These are phyloP conservation scores for Tetrahymena borealis DNA, from an alignment of 73 alveolate species.

Conservation along the genomic window DNA sequence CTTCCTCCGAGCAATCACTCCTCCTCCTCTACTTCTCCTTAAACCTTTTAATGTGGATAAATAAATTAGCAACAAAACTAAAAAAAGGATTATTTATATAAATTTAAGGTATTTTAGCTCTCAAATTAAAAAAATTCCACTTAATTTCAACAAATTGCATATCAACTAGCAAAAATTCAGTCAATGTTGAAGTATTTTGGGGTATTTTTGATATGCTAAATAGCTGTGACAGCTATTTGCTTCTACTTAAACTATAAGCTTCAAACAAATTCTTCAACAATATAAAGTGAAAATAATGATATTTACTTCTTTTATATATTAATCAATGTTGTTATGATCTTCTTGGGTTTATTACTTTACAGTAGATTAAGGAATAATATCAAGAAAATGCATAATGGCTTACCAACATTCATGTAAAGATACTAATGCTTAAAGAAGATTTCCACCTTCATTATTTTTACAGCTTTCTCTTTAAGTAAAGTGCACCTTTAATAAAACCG, in stretches of 20 bases:
- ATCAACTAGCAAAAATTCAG: not conserved
- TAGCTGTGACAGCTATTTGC: not conserved
- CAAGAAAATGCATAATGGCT: too few relatives aligned
- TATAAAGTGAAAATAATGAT: too few relatives aligned
- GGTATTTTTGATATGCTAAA: not conserved
- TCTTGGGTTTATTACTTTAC: too few relatives aligned
- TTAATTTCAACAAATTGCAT: not conserved
- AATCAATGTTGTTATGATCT: too few relatives aligned
- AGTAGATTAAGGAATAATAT: too few relatives aligned
- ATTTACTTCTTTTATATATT: too few relatives aligned
- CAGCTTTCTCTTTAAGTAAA: not conserved
- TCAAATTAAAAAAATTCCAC: not conserved
- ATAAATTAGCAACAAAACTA: too few relatives aligned
- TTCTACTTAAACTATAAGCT: not conserved
- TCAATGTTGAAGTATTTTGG: not conserved
- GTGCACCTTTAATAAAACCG: not conserved
- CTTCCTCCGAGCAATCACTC: not conserved
- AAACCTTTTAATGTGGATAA: not conserved
- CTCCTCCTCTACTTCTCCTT: not conserved
- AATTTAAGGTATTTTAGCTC: not conserved
- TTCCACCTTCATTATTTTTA: not conserved
- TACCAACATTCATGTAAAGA: not conserved
- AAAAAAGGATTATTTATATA: not conserved
- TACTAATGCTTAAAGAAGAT: not conserved
- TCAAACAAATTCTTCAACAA: too few relatives aligned